phyloP scores from a whole-genome alignment of 345 rosid genomes.

The Syzygium jambos region DNA sequence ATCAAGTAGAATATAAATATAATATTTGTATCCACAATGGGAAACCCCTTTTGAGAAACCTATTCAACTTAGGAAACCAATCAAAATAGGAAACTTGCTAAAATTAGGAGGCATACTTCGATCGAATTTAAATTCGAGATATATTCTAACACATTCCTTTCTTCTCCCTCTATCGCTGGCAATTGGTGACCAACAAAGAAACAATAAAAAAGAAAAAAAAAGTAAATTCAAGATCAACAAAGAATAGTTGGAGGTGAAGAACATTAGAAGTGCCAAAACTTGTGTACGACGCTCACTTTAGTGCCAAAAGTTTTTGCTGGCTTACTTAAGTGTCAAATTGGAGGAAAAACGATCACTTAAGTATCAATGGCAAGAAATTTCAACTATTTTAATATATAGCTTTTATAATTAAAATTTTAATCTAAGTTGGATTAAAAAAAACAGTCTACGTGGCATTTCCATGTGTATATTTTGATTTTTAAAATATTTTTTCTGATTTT shows the following conservation, averaged over 20 bases:
- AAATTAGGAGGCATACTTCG: background rate
- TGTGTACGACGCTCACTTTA: rapidly evolving
- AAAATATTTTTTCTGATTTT: too few species aligned
- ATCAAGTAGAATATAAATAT: background rate
- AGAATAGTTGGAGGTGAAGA: background rate
- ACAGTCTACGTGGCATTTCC: too few species aligned
- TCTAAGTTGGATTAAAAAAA: too few species aligned
- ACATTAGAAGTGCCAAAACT: too few species aligned
- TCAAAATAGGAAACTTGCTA: background rate
- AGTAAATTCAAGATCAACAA: background rate
- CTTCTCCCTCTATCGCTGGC: background rate
- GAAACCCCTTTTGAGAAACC: background rate
- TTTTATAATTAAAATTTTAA: too few species aligned
- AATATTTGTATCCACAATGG: background rate
- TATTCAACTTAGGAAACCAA: background rate
- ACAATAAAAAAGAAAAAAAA: background rate
- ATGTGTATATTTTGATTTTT: too few species aligned
- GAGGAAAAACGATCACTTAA: too few species aligned
- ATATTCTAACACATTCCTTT: background rate
- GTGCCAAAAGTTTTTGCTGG: too few species aligned
- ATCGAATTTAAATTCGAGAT: background rate
- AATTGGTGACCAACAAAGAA: rapidly evolving
- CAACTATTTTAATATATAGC: rapidly evolving
- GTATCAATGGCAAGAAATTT: too few species aligned
- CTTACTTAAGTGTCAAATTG: too few species aligned